Base-by-base conservation (phyloP, 192 early-diverging fungal species). In the Gryganskiella cystojenkinii region DNA sequence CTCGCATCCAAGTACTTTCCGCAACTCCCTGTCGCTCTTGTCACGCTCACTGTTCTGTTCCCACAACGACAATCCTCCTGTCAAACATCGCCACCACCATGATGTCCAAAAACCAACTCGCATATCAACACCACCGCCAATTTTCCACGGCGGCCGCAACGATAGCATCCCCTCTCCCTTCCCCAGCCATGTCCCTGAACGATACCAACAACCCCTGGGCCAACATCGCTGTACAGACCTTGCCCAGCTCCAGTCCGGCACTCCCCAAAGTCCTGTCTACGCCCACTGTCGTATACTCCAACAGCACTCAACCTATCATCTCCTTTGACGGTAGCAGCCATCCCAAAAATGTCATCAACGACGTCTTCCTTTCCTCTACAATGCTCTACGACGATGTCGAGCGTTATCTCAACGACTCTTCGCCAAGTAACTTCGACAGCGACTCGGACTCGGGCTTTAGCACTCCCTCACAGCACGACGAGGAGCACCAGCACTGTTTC, bases 311-410 rank as follows among this genome's bases (percentile, higher is more conserved):
- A 13, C 74, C 74, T 37, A 60, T 51, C 17, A 67, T 78, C 47
- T 62, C 66, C 56, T 63, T 69, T 46, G 74, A 78, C 22, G 66
- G 74, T 43, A 51, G 34, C 52, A 58, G 43, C 45, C 74, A 78
- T 24, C 61, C 74, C 52, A 78, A 78, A 66, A 69, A 69, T 52
- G 74, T 78, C 56, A 78, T 78, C 74, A 78, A 78, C 56, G 74
- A 78, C 51, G 74, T 78, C 56, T 69, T 78, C 49, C 61, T 78
- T n/a, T 78, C 74, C 28, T 78, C 74, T 3, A 69, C 74, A 35
- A 78, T 78, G 74, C 66, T 78, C 25, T 78, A 63, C 43, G 74
- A 78, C 56, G 74, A 78, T 42, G 67, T 64, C n/a, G 74, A 78
- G 42, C 61, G 68, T 15, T 78, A 69, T 20, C 65, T 67, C 22